Evolutionary conservation across 495 filamentous ascomycete genomes (phyloP), one percentile per base, ranked within the genome.

Genomic region (Penicillium goetzii): DNA sequence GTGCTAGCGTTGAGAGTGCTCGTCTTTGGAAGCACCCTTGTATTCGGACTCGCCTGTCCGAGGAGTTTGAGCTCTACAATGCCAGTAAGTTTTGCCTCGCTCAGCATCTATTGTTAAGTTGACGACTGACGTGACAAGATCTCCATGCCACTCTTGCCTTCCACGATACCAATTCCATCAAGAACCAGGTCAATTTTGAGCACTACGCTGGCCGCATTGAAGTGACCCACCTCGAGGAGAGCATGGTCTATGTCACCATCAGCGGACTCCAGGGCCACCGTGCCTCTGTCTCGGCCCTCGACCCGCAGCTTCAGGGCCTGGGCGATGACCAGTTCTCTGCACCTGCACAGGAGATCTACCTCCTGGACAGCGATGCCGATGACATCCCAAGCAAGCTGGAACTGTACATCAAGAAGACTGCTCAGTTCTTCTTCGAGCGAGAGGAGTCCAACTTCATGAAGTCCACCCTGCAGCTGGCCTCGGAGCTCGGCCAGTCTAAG

Each of bases 1-100:
- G 92, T 62, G 80, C 83, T 30, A 90, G 88, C 65, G 89, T 95
- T 4, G 83, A 92, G 60, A 88, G 86, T 43, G 91, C 92, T 2
- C 84, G 91, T 26, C 75, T 95, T 3, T 96, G 92, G 92, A 90
- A 88, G 66, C 83, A 85, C 23, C 89, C 88, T 8, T 96, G 92
- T 70, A 85, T 92, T 45, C 85, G 91, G 28, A 91, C 88, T 1
- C 88, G 88, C 28, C 85, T 95, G 53, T 86, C 85, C 0, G 89
- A 92, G 56, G 85, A 89, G 67, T 86, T 92, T 62, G 86, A 90
- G 52, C 76, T 92, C 12, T 93, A 89, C 69, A 86, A 86, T 57
- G 85, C 88, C 28, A 86, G 86, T 64, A 76, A 36, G 77, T 76
- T 49, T 32, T 58, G 23, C n/a, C 2, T 59, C 15, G n/a, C 49